Evolutionary conservation across 1,139 yeast genomes (phyloP), one percentile per base, ranked within the genome.

Genomic region (Taphrina betulina): DNA sequence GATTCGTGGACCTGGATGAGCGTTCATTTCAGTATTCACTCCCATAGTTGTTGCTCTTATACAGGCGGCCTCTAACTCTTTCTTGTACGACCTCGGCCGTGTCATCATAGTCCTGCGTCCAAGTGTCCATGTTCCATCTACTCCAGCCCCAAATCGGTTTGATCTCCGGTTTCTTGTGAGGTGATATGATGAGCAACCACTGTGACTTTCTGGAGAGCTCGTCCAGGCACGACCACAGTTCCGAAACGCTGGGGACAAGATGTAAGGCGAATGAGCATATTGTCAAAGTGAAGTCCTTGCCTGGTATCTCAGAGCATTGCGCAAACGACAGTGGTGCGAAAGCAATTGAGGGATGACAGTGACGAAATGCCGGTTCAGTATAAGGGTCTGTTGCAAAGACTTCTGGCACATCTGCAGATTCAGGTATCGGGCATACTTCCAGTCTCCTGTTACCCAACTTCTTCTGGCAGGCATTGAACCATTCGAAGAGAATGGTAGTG

Each of bases 81-180:
- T 50, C 54, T 24, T 50, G 54, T 22, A 40, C 46, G 17, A 50
- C 23, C 14, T 50, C 46, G 5, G 23, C 20, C 8, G 43, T 36
- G 20, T 52, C 58, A 10, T 41, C 22, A 2, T 35, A 40, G 14
- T 48, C 51, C 17, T 51, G 58, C 14, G 24, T 35, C 58, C 58
- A 55, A 12, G 34, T 36, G n/a, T 48, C 45, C 40, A 44, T 48
- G 45, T 55, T 41, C 58, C 58, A 55, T 8, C 55, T 24, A 12
- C 40, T 42, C 58, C 58, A 55, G 5, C 58, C 58, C 58, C 58
- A 55, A 22, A 48, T 38, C 20, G 38, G 38, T n/a, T 55, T 55
- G 35, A 55, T 46, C 26, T 35, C 44, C 5, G 58, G 58, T 14
- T 55, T 48, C 36, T 55, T 55, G 38, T 55, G 58, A 23, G 58